phyloP scores from a whole-genome alignment of 768 basidiomycete species.

The Infundibulicybe gibba region DNA sequence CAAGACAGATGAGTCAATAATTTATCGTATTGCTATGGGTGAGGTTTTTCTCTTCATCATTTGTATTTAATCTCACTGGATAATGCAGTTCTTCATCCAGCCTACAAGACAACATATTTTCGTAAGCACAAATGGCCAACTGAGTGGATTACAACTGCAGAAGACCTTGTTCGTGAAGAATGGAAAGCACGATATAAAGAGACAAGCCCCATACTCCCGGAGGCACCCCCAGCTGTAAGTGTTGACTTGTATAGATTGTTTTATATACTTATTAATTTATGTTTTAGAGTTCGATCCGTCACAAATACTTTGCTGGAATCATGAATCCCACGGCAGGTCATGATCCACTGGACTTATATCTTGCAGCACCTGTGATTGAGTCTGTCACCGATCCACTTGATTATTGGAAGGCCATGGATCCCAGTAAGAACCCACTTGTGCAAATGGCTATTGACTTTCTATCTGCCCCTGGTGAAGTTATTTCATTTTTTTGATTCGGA shows the following conservation, averaged over 20 bases:
- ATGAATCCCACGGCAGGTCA: neutral
- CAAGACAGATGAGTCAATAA: no score
- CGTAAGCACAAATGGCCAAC: slow-evolving; percentile 7
- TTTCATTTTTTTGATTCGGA: neutral
- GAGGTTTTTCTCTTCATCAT: no score
- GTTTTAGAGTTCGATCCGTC: neutral
- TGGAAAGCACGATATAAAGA: neutral
- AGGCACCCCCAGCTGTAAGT: neutral
- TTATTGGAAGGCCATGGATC: slow-evolving; percentile 5
- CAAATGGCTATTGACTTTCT: slow-evolving; percentile 8
- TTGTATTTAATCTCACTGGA: no score
- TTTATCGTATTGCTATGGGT: no score
- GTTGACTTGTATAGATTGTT: neutral
- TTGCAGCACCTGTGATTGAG: neutral
- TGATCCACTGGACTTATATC: slow-evolving; percentile 2
- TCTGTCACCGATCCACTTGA: neutral
- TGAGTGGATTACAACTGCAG: slow-evolving; percentile 15
- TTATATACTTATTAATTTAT: neutral
- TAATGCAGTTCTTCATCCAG: slow-evolving; percentile 19
- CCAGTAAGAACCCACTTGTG: neutral
- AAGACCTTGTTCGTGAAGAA: neutral
- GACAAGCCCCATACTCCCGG: neutral
- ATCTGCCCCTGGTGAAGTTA: neutral
- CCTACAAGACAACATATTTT: slow-evolving; percentile 15
- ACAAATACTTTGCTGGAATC: neutral